Percentiles rank a stretch among this genome's conserved stretches.
Evolutionary conservation across 2,329 filamentous ascomycete species (phyloP).

Genomic region (Fusarium anguioides): DNA sequence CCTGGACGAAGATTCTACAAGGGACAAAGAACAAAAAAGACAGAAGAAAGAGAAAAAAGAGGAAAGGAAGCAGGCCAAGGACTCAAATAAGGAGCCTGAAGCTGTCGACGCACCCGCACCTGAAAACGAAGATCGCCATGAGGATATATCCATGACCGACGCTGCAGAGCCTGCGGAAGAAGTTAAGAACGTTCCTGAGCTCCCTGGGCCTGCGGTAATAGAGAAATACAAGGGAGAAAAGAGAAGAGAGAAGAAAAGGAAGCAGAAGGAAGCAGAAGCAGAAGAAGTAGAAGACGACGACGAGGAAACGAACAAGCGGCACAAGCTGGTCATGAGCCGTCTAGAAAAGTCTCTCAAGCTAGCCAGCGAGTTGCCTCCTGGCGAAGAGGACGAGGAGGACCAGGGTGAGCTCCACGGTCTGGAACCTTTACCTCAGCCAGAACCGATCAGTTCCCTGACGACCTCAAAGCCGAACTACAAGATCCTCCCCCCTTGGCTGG

Average conservation of each 20-base stretch:
- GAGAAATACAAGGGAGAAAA: constrained; percentile 32
- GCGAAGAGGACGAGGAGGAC: constrained; percentile 49
- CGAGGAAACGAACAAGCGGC: constrained; percentile 50
- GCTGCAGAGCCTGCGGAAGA: constrained; percentile 10
- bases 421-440: constrained; percentile 83
- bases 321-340: constrained; percentile 66
- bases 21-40: constrained; percentile 41
- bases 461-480: constrained; percentile 75
- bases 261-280: constrained; percentile 37
- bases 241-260: constrained; percentile 50
- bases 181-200: background rate
- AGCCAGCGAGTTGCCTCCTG: constrained; percentile 55
- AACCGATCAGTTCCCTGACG: constrained; percentile 64
- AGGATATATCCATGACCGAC: constrained; percentile 43
- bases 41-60: constrained; percentile 22
- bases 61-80: constrained; percentile 18
- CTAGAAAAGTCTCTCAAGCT: constrained; percentile 65
- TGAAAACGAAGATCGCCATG: constrained; percentile 18
- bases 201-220: background rate
- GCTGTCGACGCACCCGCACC: constrained; percentile 4
- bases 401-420: constrained; percentile 72
- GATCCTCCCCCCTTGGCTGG: constrained; percentile 83
- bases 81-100: constrained; percentile 23
- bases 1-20: constrained; percentile 43
- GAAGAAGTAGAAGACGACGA: constrained; percentile 44